Conservation (phyloP, 495 filamentous ascomycete genomes). For the Zalerion maritima region DNA sequence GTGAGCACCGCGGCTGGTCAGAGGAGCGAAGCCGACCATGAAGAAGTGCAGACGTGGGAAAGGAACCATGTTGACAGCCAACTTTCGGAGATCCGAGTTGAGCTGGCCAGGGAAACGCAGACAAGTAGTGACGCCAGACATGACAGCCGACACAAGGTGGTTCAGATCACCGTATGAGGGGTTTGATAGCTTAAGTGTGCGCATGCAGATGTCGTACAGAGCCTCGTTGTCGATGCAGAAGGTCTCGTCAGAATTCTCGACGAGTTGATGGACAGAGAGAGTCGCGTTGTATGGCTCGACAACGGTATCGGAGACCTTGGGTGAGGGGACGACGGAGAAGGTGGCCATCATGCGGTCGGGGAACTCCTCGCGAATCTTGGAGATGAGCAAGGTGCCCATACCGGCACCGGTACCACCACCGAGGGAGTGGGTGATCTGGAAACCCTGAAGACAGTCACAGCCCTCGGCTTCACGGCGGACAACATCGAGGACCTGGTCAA, state of each 20-base stretch:
- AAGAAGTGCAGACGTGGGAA: conserved; percentile 99
- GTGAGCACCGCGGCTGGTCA: conserved; percentile 88
- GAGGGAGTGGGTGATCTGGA: conserved; percentile 99
- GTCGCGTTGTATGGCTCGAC: conserved; percentile 99
- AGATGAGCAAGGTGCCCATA: conserved; percentile 99
- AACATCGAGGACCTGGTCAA: conserved; percentile 96
- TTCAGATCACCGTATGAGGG: conserved; percentile 99
- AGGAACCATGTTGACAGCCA: conserved; percentile 99
- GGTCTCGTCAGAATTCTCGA: conserved; percentile 99
- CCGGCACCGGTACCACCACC: conserved; percentile 99
- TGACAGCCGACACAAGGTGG: conserved; percentile 98
- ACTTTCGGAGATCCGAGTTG: conserved; percentile 98
- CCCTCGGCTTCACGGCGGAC: conserved; percentile 97
- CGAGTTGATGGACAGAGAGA: conserved; percentile 96
- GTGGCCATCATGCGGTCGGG: conserved; percentile 99
- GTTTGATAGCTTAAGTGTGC: conserved; percentile 95
- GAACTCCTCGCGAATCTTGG: conserved; percentile 99
- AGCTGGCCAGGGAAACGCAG: conserved; percentile 99
- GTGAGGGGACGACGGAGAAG: conserved; percentile 98
- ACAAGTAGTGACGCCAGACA: conserved; percentile 98
- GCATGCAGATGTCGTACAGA: conserved; percentile 99
- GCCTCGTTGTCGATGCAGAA: conserved; percentile 99
- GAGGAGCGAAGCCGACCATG: conserved; percentile 99
- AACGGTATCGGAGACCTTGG: conserved; percentile 99
- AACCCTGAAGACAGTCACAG: conserved; percentile 99